Evolutionary conservation across 164 flowering plant genomes (phyloP).

Genomic region (Vitis rupestris): DNA sequence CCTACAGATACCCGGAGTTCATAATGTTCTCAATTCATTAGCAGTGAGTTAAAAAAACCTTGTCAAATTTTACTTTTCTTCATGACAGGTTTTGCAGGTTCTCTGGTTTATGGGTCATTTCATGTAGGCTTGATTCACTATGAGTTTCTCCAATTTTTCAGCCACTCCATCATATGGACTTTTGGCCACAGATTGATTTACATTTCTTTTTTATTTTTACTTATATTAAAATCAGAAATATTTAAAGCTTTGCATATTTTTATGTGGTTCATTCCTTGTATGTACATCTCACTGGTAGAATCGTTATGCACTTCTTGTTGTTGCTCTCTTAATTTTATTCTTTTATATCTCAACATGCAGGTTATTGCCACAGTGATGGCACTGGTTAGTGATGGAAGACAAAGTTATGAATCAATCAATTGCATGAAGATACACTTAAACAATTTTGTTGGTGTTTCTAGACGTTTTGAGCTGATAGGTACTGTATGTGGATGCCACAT

Average conservation of each 20-base stretch:
- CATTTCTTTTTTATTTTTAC: too few species aligned
- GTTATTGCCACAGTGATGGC: conserved; percentile 36
- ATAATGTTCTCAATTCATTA: conserved; percentile 48
- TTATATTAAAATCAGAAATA: too few species aligned
- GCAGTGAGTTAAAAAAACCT: conserved; percentile 29
- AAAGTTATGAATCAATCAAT: conserved; percentile 21
- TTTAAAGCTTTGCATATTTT: background rate
- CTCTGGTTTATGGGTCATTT: background rate
- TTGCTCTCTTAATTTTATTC: background rate
- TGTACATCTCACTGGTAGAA: background rate
- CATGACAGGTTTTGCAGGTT: background rate
- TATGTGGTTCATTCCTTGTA: background rate
- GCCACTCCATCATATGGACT: too few species aligned
- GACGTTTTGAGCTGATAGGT: conserved; percentile 49
- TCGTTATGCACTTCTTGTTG: background rate
- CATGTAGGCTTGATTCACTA: background rate
- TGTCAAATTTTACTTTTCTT: background rate
- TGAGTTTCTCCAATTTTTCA: too few species aligned
- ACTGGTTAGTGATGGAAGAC: conserved; percentile 17
- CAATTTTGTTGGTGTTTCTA: conserved; percentile 39
- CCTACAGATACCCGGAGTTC: conserved; percentile 43
- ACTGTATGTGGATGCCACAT: conserved; percentile 30
- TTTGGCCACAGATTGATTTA: too few species aligned
- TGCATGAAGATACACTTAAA: conserved; percentile 20
- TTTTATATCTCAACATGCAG: conserved; percentile 15